These are phyloP conservation scores for Camelina sativa DNA, from an alignment of 345 rosid genomes.

Conservation along the genomic window DNA sequence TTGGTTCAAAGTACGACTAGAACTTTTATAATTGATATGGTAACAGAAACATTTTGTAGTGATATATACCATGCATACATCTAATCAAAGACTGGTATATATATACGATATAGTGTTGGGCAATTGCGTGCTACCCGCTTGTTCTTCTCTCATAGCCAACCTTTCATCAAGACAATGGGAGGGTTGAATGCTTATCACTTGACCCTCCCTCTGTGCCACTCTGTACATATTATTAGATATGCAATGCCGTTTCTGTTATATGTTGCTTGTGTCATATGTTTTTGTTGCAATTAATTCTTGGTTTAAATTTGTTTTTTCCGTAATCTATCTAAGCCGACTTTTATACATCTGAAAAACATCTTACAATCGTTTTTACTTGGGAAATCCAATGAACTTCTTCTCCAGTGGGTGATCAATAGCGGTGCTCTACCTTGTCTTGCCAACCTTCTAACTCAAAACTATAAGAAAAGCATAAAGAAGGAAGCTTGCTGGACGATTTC, in stretches of 20 bases:
- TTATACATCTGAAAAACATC: conserved; percentile 7
- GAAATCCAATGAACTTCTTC: conserved; percentile 25
- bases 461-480: conserved; percentile 91
- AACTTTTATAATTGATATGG: background rate
- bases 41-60: conserved; percentile 17
- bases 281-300: conserved; percentile 14
- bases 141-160: background rate
- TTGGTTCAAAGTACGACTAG: background rate
- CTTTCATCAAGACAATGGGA: background rate
- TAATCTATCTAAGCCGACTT: conserved; percentile 1
- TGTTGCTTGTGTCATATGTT: background rate
- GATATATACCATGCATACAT: conserved; percentile 5
- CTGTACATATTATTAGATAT: conserved; percentile 13
- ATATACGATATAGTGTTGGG: background rate
- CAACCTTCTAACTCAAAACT: conserved; percentile 67
- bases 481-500: conserved; percentile 99
- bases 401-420: conserved; percentile 68
- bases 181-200: conserved; percentile 15
- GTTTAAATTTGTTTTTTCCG: background rate
- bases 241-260: conserved; percentile 7
- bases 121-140: background rate
- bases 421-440: conserved; percentile 79
- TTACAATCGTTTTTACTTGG: conserved; percentile 2
- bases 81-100: background rate
- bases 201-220: background rate